Percentiles rank a stretch among this genome's conserved stretches.
Conservation (phyloP, 1,139 yeast genomes). For the Protomyces pachydermus region DNA sequence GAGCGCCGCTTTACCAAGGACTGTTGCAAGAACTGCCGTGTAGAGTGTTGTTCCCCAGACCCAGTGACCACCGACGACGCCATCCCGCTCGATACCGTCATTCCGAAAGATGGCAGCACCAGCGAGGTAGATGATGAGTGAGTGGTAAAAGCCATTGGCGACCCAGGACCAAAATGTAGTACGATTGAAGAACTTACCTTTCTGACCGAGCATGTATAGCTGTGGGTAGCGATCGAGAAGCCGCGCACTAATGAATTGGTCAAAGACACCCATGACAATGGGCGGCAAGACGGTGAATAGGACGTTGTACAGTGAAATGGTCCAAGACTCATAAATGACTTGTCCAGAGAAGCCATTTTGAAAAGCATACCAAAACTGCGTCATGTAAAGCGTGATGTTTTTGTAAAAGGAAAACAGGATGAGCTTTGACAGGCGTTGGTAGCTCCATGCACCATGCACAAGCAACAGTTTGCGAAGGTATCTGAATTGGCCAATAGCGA, state of each 20-base stretch:
- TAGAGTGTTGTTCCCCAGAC: conserved; percentile 89
- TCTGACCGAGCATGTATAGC: conserved; percentile 83
- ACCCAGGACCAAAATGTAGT: conserved; percentile 97
- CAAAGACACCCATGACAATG: conserved; percentile 91
- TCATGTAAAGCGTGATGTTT: conserved; percentile 90
- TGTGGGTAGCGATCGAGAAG: conserved; percentile 88
- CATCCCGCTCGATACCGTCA: conserved; percentile 51
- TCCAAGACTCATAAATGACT: conserved; percentile 96
- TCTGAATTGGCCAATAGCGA: conserved; percentile 93
- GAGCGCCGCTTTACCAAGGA: conserved; percentile 90
- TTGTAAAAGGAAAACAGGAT: conserved; percentile 92
- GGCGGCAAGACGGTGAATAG: conserved; percentile 94
- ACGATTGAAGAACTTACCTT: conserved; percentile 81
- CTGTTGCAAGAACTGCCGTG: conserved; percentile 82
- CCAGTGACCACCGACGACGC: conserved; percentile 85
- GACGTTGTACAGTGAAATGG: conserved; percentile 92
- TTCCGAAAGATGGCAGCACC: conserved; percentile 62
- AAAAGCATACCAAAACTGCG: conserved; percentile 97
- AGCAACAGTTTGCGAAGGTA: conserved; percentile 72
- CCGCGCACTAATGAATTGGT: conserved; percentile 89
- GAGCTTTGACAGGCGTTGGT: conserved; percentile 87
- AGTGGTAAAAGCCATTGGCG: conserved; percentile 88
- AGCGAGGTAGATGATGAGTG: conserved; percentile 75
- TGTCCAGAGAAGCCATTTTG: conserved; percentile 91
- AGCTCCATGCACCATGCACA: conserved; percentile 98